A percentile compares a stretch with the other conserved stretches of the same genome.
phyloP scores from a whole-genome alignment of 257 asterid species.

The Jacaranda copaia region DNA sequence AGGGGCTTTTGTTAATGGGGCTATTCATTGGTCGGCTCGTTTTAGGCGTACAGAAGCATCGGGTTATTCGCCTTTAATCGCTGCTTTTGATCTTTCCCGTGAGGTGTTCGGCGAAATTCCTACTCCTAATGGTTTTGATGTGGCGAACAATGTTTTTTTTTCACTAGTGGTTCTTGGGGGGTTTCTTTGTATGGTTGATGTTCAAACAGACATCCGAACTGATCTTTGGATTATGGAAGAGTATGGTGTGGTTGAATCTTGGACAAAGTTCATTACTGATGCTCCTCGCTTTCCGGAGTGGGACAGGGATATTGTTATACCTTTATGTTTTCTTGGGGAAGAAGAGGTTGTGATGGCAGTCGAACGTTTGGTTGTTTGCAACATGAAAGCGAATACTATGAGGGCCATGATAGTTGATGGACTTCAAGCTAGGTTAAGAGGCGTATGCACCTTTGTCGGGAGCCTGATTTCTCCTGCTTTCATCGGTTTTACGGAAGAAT shows the following conservation, averaged over 20 bases:
- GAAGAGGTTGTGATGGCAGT: constrained; percentile 31
- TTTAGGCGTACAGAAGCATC: not conserved
- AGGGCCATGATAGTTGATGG: constrained; percentile 37
- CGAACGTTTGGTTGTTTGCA: constrained; percentile 30
- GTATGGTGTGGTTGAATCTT: constrained; percentile 45
- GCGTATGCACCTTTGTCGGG: constrained; percentile 36
- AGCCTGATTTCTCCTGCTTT: constrained; percentile 38
- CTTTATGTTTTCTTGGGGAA: constrained; percentile 31
- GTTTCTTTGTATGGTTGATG: constrained; percentile 45
- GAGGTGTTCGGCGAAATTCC: constrained; percentile 44
- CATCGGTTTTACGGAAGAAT: too few species aligned
- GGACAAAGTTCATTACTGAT: constrained; percentile 36
- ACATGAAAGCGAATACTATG: constrained; percentile 4
- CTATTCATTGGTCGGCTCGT: constrained; percentile 48
- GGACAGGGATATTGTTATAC: not conserved
- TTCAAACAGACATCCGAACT: not conserved
- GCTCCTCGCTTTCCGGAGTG: not conserved
- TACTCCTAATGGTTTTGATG: constrained; percentile 35
- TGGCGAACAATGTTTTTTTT: not conserved
- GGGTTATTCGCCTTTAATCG: constrained; percentile 35
- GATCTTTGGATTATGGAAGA: constrained; percentile 53
- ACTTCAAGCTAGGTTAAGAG: constrained; percentile 14
- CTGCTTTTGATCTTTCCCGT: constrained; percentile 38
- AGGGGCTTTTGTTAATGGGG: constrained; percentile 43
- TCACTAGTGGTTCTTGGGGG: constrained; percentile 43